Base-by-base conservation (phyloP, 352 stramenopile genomes). In the Phytophthora ramorum region DNA sequence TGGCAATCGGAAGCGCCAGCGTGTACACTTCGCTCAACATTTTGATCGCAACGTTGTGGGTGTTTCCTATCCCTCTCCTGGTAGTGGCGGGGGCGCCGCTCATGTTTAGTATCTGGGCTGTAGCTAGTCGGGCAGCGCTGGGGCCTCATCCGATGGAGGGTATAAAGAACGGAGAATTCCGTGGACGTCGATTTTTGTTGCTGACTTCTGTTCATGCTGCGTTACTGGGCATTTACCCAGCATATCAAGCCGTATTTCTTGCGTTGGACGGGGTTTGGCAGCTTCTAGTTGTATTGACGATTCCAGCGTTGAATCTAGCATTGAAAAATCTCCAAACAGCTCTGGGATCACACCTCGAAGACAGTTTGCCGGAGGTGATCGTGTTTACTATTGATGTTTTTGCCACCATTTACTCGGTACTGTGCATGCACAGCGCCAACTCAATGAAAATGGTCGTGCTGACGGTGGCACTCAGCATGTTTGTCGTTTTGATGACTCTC, bases 61-160 rank as follows among this genome's bases (percentile, higher is more conserved):
- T 61, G 0, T 84, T 76, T 28, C 73, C 66, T 0, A 64, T 79
- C 2, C 75, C 75, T 8, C 79, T 81, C 43, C 63, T 69, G 2
- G 28, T 71, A 0, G 53, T 68, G 2, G n/a, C 70, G 4, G 51
- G 58, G 9, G 35, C 68, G 2, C 67, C 61, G 14, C 8, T 75
- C 2, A 38, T 78, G 35, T 55, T 71, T 32, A 30, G 34, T 1
- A 61, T 75, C 51, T 68, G 58, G 17, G 20, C 58, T 0, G 20
- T 52, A 9, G 49, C 52, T 0, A 45, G 51, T 16, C 41, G 63
- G 1, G 7, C 54, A n/a, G 52, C 37, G 1, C n/a, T 83, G 32
- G 61, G 66, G 2, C 17, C 52, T 14, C 17, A 32, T 32, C 26
- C 26, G 26, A 32, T 32, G 26, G 24, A 8, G 20, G 43, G 2